Conservation (phyloP, 805 yeast genomes). For the Ogataea paradorogensis region DNA sequence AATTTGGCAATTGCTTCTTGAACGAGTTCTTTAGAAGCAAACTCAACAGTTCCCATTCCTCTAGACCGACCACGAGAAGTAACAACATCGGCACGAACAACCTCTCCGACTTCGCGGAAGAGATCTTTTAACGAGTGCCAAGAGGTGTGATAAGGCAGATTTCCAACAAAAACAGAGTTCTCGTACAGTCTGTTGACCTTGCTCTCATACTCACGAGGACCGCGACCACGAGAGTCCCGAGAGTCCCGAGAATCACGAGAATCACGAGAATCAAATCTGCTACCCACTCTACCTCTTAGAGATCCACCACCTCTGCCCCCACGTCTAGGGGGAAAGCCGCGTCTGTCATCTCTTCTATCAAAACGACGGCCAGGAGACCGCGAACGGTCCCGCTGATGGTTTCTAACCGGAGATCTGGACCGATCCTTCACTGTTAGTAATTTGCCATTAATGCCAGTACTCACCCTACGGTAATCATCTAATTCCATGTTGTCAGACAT, state of each 20-base stretch:
- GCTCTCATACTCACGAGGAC: slow-evolving; percentile 33
- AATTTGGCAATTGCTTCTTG: slow-evolving; percentile 65
- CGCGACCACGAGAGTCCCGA: slow-evolving; percentile 21
- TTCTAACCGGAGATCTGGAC: slow-evolving; percentile 36
- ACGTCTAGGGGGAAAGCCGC: slow-evolving; percentile 20
- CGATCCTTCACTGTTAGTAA: slow-evolving; percentile 24
- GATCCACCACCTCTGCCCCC: slow-evolving; percentile 35
- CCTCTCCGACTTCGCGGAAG: slow-evolving; percentile 60
- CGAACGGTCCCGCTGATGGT: slow-evolving; percentile 30
- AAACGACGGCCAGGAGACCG: slow-evolving; percentile 26
- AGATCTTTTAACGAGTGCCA: slow-evolving; percentile 57
- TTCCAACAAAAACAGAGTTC: slow-evolving; percentile 71
- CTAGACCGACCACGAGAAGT: slow-evolving; percentile 75
- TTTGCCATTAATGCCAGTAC: slow-evolving; percentile 25
- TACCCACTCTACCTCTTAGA: slow-evolving; percentile 21
- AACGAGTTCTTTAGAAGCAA: slow-evolving; percentile 60
- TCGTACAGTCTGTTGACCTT: slow-evolving; percentile 57
- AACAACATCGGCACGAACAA: slow-evolving; percentile 80
- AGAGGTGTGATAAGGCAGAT: slow-evolving; percentile 62
- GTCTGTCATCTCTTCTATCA: slow-evolving; percentile 18
- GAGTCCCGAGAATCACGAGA: neutral
- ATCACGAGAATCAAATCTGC: slow-evolving; percentile 22
- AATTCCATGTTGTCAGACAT: slow-evolving; percentile 62
- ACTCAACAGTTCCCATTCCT: slow-evolving; percentile 93
- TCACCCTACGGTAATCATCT: slow-evolving; percentile 60